Evolutionary conservation across 1,284 basidiomycete genomes (phyloP).

Genomic region (Ceratobasidium sp.): DNA sequence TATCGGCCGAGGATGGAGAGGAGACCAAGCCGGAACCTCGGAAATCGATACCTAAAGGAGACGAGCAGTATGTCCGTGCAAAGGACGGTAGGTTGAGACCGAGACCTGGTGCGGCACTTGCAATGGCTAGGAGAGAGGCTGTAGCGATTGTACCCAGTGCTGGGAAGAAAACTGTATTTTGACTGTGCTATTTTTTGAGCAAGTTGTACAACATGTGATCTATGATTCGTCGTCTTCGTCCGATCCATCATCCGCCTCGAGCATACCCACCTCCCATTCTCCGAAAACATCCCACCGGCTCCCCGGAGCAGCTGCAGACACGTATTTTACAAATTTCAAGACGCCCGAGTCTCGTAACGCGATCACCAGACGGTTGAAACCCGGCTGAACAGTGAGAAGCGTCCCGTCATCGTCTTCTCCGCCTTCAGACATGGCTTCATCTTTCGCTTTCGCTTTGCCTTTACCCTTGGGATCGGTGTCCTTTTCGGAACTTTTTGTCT

Average conservation of each 20-base stretch:
- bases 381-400: conserved; percentile 88
- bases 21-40: conserved; percentile 30
- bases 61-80: conserved; percentile 32
- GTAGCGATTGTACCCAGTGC: conserved; percentile 83
- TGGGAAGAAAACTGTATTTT: conserved; percentile 88
- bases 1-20: conserved; percentile 50
- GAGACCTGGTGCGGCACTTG: conserved; percentile 91
- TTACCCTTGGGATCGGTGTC: conserved; percentile 9
- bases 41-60: conserved; percentile 50
- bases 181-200: conserved; percentile 52
- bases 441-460: conserved; percentile 52
- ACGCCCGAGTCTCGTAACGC: conserved; percentile 95
- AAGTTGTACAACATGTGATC: conserved; percentile 6
- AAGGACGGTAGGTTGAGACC: conserved; percentile 63
- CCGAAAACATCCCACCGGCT: conserved; percentile 91
- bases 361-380: conserved; percentile 90
- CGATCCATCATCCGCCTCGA: conserved; percentile 60
- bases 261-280: conserved; percentile 81
- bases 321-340: conserved; percentile 93
- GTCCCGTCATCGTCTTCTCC: conserved; percentile 83
- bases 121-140: conserved; percentile 86
- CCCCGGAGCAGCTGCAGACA: conserved; percentile 86
- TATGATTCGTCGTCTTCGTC: conserved; percentile 71
- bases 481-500: conserved; percentile 44
- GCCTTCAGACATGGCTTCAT: conserved; percentile 65